Evolutionary conservation across 176 grass and related monocot species (phyloP).

Genomic region (Triticum timopheevii): DNA sequence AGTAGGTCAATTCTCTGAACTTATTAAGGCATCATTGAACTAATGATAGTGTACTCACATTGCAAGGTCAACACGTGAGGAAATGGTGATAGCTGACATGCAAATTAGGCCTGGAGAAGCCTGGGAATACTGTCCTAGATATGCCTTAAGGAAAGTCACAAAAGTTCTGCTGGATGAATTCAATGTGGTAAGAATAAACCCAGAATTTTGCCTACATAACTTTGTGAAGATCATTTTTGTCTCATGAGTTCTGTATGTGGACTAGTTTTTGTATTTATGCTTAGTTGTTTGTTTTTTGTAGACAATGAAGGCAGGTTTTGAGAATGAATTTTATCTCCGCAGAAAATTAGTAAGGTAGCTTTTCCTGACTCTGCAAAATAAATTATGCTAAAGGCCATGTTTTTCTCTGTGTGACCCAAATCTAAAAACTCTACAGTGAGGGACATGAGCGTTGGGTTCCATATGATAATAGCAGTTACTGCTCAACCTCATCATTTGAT

Average conservation of each 20-base stretch:
- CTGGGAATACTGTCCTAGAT: constrained; percentile 96
- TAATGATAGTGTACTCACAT: constrained; percentile 23
- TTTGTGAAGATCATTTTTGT: background rate
- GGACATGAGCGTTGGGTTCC: constrained; percentile 71
- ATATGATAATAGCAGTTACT: constrained; percentile 80
- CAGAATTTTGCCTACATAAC: background rate
- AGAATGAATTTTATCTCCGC: constrained; percentile 96
- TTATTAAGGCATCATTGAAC: background rate
- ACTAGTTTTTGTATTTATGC: constrained; percentile 17
- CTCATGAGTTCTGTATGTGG: background rate
- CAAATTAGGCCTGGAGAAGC: constrained; percentile 77
- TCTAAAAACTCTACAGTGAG: constrained; percentile 54
- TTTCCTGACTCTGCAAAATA: constrained; percentile 6
- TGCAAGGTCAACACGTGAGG: constrained; percentile 70
- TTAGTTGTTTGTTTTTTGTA: constrained; percentile 47
- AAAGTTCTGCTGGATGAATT: constrained; percentile 81
- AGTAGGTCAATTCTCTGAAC: background rate
- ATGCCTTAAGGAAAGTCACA: constrained; percentile 64
- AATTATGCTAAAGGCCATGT: background rate
- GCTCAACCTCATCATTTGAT: constrained; percentile 87
- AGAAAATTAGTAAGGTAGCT: constrained; percentile 74
- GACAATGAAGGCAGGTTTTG: constrained; percentile 90
- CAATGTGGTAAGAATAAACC: constrained; percentile 63
- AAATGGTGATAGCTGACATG: constrained; percentile 98
- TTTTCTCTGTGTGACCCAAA: constrained; percentile 21